Conservation (phyloP, 169 alveolate species). For the Condylostoma magnum region DNA sequence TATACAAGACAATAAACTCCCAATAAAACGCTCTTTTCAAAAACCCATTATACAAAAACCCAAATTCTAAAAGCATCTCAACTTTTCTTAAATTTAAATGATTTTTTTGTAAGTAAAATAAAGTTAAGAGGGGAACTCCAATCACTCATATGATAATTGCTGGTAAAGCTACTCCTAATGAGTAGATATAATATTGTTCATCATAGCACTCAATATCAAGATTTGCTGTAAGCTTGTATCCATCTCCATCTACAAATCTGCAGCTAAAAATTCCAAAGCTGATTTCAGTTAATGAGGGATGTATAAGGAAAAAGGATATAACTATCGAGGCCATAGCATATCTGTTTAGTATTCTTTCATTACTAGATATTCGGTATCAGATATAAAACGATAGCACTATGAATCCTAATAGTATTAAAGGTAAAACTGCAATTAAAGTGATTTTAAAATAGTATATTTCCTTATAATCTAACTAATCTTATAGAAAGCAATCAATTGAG, state of each 20-base stretch:
- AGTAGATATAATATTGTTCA: slow-evolving; percentile 34
- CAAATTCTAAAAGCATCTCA: slow-evolving; percentile 12
- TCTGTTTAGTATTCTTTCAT: neutral
- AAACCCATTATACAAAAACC: slow-evolving; percentile 48
- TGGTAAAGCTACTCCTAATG: slow-evolving; percentile 38
- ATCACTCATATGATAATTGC: slow-evolving; percentile 42
- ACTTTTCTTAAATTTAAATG: neutral
- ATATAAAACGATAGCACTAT: neutral
- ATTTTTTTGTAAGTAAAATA: slow-evolving; percentile 6
- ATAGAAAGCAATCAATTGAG: slow-evolving; percentile 13
- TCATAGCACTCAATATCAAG: slow-evolving; percentile 40
- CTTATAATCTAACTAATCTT: neutral
- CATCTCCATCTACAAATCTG: slow-evolving; percentile 24
- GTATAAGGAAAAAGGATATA: slow-evolving; percentile 42
- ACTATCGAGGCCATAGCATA: slow-evolving; percentile 35
- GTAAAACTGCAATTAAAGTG: neutral
- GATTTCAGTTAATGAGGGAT: slow-evolving; percentile 39
- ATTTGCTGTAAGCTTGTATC: neutral
- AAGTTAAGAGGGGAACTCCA: slow-evolving; percentile 42
- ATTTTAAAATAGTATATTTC: neutral
- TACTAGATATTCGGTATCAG: neutral
- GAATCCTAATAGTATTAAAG: neutral
- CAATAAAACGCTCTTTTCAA: slow-evolving; percentile 29
- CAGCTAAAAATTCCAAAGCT: slow-evolving; percentile 41
- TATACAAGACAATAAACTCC: slow-evolving; percentile 39